Percentiles rank a stretch among this genome's conserved stretches.
Evolutionary conservation across 345 rosid species (phyloP).

Genomic region (Rhizophora apiculata): DNA sequence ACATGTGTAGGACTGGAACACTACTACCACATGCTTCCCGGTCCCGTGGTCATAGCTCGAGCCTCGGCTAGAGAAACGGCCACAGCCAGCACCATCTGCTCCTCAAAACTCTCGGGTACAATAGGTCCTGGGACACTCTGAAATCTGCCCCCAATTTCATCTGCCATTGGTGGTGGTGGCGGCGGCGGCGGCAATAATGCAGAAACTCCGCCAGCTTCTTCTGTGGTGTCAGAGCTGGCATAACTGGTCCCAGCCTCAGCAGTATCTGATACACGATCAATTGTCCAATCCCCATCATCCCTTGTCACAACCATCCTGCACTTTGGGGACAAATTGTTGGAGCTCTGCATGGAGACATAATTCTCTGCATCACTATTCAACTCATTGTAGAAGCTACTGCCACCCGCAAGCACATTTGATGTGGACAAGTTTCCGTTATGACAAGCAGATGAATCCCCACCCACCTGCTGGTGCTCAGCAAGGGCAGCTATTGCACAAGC

Average conservation of each 20-base stretch:
- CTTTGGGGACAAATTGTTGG: constrained; percentile 27
- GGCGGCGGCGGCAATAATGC: constrained; percentile 13
- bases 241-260: constrained; percentile 75
- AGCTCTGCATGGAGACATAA: constrained; percentile 35
- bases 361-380: constrained; percentile 41
- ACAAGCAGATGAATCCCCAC: constrained; percentile 50
- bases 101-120: constrained; percentile 84
- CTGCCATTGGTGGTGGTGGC: constrained; percentile 21
- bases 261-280: constrained; percentile 49
- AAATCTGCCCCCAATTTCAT: constrained; percentile 37
- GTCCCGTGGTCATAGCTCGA: constrained; percentile 48
- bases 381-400: constrained; percentile 46
- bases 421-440: constrained; percentile 39
- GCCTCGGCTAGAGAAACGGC: constrained; percentile 89
- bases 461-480: constrained; percentile 78
- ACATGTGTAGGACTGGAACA: neutral
- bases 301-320: neutral
- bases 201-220: constrained; percentile 39
- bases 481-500: constrained; percentile 86
- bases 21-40: constrained; percentile 71
- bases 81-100: constrained; percentile 96
- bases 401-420: constrained; percentile 43
- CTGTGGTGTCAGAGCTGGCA: constrained; percentile 56
- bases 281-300: constrained; percentile 43
- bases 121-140: constrained; percentile 45